Conservation (phyloP, 2,329 filamentous ascomycete genomes). For the Penicillium sclerotiorum region DNA sequence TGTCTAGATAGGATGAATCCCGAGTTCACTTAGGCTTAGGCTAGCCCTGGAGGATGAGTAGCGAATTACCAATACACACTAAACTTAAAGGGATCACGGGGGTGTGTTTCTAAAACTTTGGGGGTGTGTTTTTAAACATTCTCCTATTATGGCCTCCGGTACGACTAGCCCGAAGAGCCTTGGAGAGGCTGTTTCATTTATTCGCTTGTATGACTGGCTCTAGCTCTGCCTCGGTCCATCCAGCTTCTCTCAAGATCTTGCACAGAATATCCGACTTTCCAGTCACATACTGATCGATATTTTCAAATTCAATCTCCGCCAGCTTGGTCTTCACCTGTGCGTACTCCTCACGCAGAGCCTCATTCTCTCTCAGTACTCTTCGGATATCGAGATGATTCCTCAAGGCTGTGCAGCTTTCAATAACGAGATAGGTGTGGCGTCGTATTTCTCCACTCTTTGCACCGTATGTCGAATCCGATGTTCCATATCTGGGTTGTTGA, state of each 20-base stretch:
- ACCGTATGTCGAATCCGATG: constrained; percentile 1
- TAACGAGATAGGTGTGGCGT: constrained; percentile 7
- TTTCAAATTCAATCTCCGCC: constrained; percentile 1
- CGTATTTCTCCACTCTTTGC: neutral
- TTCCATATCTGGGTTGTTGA: constrained; percentile 5
- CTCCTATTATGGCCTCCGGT: no score
- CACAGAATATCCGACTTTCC: constrained; percentile 7
- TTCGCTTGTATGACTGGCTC: constrained; percentile 3
- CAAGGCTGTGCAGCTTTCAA: constrained; percentile 7
- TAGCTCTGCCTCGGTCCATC: constrained; percentile 9
- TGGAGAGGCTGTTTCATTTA: no score
- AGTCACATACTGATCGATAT: constrained; percentile 6
- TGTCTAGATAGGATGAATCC: no score
- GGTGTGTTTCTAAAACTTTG: no score
- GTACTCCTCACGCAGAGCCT: constrained; percentile 9
- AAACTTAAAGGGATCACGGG: no score
- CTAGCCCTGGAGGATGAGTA: no score
- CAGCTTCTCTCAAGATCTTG: constrained; percentile 11
- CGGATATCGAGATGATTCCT: constrained; percentile 11
- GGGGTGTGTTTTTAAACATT: no score
- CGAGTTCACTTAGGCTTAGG: no score
- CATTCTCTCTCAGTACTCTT: constrained; percentile 6
- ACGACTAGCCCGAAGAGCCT: no score
- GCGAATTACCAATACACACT: no score
- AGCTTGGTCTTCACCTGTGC: constrained; percentile 1